A percentile compares a stretch with the other conserved stretches of the same genome.
Conservation (phyloP, 495 filamentous ascomycete species). For the Neurospora sp. region DNA sequence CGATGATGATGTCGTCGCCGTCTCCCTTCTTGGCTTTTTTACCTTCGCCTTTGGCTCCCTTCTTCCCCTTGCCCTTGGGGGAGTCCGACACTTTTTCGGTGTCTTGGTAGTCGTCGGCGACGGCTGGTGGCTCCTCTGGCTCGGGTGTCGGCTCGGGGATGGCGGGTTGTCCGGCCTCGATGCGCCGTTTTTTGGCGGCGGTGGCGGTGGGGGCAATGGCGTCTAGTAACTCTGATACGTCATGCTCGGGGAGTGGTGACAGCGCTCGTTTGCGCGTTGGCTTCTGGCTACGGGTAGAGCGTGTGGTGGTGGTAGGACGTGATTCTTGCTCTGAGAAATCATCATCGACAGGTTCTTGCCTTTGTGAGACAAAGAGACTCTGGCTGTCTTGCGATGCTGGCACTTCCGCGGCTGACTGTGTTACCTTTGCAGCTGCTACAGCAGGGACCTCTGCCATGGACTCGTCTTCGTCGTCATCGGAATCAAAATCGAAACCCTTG, state of each 20-base stretch:
- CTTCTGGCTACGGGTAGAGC: conserved; percentile 6
- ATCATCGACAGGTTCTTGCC: conserved; percentile 20
- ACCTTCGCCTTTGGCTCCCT: conserved; percentile 32
- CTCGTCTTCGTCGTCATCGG: conserved; percentile 22
- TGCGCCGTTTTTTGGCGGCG: conserved; percentile 59
- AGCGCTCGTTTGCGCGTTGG: conserved; percentile 36
- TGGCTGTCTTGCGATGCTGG: conserved; percentile 15
- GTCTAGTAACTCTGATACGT: conserved; percentile 46
- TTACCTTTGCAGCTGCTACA: neutral
- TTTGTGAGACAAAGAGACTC: conserved; percentile 21
- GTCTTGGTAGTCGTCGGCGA: conserved; percentile 5
- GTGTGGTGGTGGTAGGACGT: neutral
- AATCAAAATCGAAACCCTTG: conserved; percentile 52
- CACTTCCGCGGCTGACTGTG: neutral
- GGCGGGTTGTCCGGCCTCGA: conserved; percentile 37
- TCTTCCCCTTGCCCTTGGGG: conserved; percentile 7
- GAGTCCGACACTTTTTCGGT: conserved; percentile 1
- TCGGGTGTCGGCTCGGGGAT: conserved; percentile 15
- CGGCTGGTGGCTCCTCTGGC: conserved; percentile 4
- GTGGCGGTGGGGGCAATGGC: conserved; percentile 59
- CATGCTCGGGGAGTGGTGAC: conserved; percentile 23
- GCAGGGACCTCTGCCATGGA: conserved; percentile 2
- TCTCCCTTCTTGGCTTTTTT: conserved; percentile 30
- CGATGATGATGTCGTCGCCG: conserved; percentile 53
- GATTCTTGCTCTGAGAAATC: conserved; percentile 2